phyloP scores from a whole-genome alignment of 805 yeast species.

The Candida ficus region DNA sequence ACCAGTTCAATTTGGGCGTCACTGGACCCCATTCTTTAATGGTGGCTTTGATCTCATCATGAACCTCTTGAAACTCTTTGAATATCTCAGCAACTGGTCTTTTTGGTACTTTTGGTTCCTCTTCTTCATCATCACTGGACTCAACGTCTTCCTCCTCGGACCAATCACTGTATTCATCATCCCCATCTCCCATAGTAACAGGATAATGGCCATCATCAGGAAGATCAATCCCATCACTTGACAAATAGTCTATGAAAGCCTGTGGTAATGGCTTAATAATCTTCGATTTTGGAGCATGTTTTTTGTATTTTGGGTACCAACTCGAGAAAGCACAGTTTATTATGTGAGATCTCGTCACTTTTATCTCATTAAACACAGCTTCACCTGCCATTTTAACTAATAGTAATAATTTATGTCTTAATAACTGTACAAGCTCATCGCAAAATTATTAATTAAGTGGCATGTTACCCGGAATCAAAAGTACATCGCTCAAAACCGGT shows the following conservation, averaged over 20 bases:
- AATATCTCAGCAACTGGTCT: conserved; percentile 23
- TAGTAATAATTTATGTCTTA: not conserved
- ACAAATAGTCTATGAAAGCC: conserved; percentile 53
- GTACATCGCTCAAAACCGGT: not conserved
- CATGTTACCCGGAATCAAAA: not conserved
- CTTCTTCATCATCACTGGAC: conserved; percentile 15
- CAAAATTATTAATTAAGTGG: not conserved
- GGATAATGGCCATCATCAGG: conserved; percentile 42
- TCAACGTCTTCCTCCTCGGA: conserved; percentile 45
- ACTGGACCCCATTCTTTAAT: conserved; percentile 55
- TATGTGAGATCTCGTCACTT: conserved; percentile 36
- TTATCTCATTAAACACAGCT: conserved; percentile 21
- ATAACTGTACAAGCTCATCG: not conserved
- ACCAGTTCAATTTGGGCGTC: conserved; percentile 93
- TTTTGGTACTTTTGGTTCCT: conserved; percentile 6
- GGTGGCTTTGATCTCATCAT: conserved; percentile 40
- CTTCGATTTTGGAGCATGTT: conserved; percentile 43
- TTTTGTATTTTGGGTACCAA: conserved; percentile 54
- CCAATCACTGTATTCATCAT: conserved; percentile 75
- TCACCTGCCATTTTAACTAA: conserved; percentile 1
- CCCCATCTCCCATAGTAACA: conserved; percentile 37
- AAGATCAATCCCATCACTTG: conserved; percentile 62
- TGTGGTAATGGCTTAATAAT: conserved; percentile 55
- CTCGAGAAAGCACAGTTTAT: conserved; percentile 48
- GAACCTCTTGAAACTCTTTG: conserved; percentile 52